Evolutionary conservation across 176 grass and related monocot genomes (phyloP).

Genomic region (Ensete glaucum): DNA sequence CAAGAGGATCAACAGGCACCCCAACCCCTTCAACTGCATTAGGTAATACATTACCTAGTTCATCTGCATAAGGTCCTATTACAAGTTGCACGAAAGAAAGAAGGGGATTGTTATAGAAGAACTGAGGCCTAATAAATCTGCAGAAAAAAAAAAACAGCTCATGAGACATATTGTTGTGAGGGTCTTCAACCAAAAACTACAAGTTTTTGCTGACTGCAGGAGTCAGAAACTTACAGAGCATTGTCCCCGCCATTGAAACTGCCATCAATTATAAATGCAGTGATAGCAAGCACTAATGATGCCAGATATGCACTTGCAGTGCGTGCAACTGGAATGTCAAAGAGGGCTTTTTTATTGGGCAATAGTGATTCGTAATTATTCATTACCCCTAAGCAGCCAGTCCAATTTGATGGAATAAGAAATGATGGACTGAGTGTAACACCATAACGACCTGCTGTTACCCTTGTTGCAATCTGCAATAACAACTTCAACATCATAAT

Average conservation of each 20-base stretch:
- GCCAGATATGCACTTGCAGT: conserved; percentile 83
- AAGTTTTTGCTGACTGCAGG: neutral
- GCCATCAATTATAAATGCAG: conserved; percentile 83
- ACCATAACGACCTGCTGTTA: conserved; percentile 65
- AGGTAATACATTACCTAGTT: conserved; percentile 96
- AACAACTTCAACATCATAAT: neutral
- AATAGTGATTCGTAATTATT: conserved; percentile 91
- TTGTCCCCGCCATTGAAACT: conserved; percentile 94
- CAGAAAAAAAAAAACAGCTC: neutral
- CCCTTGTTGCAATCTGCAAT: conserved; percentile 72
- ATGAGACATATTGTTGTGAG: neutral
- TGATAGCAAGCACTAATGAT: conserved; percentile 53
- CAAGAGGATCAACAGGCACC: conserved; percentile 90
- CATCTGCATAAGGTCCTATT: conserved; percentile 89
- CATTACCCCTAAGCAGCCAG: conserved; percentile 86
- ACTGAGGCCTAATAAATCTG: conserved; percentile 83
- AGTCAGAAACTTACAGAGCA: conserved; percentile 50
- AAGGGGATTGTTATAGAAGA: conserved; percentile 99
- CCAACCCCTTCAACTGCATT: conserved; percentile 95
- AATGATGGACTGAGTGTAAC: conserved; percentile 93
- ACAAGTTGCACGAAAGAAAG: conserved; percentile 90
- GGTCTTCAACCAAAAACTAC: neutral
- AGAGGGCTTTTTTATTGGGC: conserved; percentile 82
- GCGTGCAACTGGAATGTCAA: conserved; percentile 82
- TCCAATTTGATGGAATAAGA: conserved; percentile 96